Percentiles rank a stretch among this genome's conserved stretches.
phyloP scores from a whole-genome alignment of 345 rosid genomes.

The Cardiospermum halicacabum region DNA sequence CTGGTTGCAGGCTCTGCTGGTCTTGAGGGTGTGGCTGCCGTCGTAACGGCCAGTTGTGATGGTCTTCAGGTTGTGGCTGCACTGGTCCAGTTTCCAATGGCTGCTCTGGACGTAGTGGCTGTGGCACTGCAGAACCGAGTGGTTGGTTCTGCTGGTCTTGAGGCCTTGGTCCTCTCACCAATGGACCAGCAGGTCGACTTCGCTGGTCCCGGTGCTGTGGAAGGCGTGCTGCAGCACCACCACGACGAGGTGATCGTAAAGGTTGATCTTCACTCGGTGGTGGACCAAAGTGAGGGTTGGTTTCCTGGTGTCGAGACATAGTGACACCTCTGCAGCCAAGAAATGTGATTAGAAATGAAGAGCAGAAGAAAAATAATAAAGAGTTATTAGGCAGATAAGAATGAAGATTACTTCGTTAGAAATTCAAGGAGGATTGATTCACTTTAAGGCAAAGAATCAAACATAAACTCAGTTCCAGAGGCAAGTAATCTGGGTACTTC shows the following conservation, averaged over 20 bases:
- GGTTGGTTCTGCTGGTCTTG: constrained; percentile 15
- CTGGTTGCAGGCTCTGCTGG: not conserved
- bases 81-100: not conserved
- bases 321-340: not conserved
- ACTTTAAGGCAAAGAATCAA: constrained; percentile 51
- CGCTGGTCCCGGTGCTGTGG: constrained; percentile 16
- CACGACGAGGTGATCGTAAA: not conserved
- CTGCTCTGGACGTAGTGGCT: constrained; percentile 14
- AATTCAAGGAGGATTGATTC: constrained; percentile 79
- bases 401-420: constrained; percentile 52
- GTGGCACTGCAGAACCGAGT: not conserved
- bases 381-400: constrained; percentile 16
- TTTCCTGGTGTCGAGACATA: constrained; percentile 45
- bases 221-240: not conserved
- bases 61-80: not conserved
- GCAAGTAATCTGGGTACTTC: constrained; percentile 53
- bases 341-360: constrained; percentile 9
- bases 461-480: constrained; percentile 40
- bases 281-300: constrained; percentile 51
- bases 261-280: not conserved
- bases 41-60: not conserved
- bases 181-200: not conserved
- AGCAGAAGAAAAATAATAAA: constrained; percentile 13
- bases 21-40: not conserved
- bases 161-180: not conserved